Conservation (phyloP, 345 rosid species). For the Pseudoturritis turrita region DNA sequence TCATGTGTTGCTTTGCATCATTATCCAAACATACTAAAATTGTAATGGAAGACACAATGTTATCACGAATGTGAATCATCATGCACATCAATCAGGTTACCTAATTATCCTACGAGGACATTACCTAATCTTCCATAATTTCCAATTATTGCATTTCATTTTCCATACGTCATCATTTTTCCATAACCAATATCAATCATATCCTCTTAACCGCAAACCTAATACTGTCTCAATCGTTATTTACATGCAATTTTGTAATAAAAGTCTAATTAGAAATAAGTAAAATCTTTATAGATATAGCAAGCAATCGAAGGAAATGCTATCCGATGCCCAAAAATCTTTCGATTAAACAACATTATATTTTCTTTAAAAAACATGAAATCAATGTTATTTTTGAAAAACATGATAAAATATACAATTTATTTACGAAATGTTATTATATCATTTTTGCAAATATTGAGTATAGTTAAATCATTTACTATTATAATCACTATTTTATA, state of each 20-base stretch:
- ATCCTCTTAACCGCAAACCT: background rate
- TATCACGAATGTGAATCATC: conserved; percentile 22
- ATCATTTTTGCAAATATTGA: too few species aligned
- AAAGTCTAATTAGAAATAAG: background rate
- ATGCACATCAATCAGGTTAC: conserved; percentile 7
- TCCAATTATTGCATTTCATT: conserved; percentile 8
- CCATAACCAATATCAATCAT: background rate
- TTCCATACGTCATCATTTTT: conserved; percentile 3
- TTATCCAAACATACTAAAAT: conserved; percentile 10
- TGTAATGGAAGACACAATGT: background rate
- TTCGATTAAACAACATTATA: too few species aligned
- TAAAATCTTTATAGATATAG: background rate
- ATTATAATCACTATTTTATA: too few species aligned
- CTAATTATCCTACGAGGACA: conserved; percentile 25
- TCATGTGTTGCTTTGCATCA: background rate
- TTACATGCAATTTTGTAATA: background rate
- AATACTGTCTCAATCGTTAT: background rate
- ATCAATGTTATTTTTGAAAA: too few species aligned
- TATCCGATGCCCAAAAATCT: background rate
- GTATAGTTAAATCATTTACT: too few species aligned
- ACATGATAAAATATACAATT: too few species aligned
- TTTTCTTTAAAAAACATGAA: too few species aligned
- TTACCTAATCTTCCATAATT: conserved; percentile 13
- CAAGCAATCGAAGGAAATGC: background rate
- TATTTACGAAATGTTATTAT: too few species aligned